A percentile compares a stretch with the other conserved stretches of the same genome.
These are phyloP conservation scores for Pseudogymnoascus sp. DNA, from an alignment of 2,329 filamentous ascomycete genomes.

Conservation along the genomic window DNA sequence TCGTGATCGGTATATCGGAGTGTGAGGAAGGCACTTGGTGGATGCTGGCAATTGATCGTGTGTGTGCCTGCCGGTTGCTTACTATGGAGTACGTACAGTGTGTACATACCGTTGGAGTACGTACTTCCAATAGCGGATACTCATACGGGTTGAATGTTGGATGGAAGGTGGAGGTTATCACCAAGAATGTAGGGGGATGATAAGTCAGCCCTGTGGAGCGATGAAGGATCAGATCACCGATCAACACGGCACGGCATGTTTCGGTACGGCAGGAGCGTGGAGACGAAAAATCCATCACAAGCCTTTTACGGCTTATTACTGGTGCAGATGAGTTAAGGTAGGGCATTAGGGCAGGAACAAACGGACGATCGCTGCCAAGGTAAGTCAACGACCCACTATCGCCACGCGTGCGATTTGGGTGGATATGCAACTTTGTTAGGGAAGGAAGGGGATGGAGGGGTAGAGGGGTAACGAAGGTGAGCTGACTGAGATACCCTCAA, in stretches of 20 bases:
- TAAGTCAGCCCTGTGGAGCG: not conserved
- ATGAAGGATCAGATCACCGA: not conserved
- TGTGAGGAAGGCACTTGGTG: not conserved
- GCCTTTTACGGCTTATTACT: not conserved
- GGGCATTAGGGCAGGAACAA: slow-evolving; percentile 7
- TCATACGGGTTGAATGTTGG: not conserved
- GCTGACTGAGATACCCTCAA: not conserved
- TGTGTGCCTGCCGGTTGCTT: not conserved
- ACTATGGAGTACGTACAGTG: not conserved
- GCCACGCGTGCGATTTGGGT: not conserved
- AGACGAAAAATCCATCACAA: not conserved
- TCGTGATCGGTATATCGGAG: not conserved
- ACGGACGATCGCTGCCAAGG: not conserved
- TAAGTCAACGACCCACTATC: not conserved
- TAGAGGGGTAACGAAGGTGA: not conserved
- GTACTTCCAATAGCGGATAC: not conserved
- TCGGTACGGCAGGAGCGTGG: not conserved
- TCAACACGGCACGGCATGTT: slow-evolving; percentile 3
- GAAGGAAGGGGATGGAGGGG: not conserved
- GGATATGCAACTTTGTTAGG: not conserved
- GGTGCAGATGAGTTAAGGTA: not conserved
- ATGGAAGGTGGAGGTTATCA: not conserved
- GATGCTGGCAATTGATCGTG: not conserved
- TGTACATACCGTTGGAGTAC: not conserved
- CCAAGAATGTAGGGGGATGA: not conserved